Evolutionary conservation across 2,329 filamentous ascomycete species (phyloP).

Genomic region (Ceratocystiopsis minuta): DNA sequence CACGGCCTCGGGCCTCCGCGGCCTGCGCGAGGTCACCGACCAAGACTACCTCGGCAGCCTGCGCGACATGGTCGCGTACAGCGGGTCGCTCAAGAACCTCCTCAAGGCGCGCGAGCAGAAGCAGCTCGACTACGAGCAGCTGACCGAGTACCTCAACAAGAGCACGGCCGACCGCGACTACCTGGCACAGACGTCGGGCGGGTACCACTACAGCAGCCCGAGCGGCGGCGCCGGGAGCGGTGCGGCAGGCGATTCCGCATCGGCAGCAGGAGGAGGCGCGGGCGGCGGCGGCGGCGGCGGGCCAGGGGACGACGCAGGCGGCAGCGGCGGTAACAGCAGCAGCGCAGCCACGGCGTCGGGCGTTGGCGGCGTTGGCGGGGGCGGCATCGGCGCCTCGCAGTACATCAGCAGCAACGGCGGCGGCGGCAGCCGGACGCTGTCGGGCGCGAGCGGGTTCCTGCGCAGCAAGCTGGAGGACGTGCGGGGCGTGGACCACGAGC

Average conservation of each 20-base stretch:
- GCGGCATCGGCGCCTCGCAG: not conserved
- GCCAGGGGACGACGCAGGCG: not conserved
- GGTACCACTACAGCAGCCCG: constrained; percentile 25
- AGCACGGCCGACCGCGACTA: constrained; percentile 72
- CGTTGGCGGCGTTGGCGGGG: not conserved
- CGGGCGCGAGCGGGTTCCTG: constrained; percentile 71
- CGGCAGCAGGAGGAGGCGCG: not conserved
- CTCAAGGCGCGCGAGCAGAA: constrained; percentile 93
- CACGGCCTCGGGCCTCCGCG: constrained; percentile 57
- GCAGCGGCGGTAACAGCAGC: not conserved
- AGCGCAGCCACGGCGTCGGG: not conserved
- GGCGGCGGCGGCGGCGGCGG: not conserved
- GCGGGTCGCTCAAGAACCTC: constrained; percentile 66
- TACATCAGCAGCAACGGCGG: constrained; percentile 7
- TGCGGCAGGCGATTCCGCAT: too few relatives aligned
- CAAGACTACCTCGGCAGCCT: constrained; percentile 88
- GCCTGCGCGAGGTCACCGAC: constrained; percentile 80
- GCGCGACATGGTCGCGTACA: constrained; percentile 91
- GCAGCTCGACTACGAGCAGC: constrained; percentile 88
- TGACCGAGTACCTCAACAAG: constrained; percentile 91
- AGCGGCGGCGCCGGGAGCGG: not conserved
- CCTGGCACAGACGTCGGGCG: constrained; percentile 33
- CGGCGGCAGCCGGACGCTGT: constrained; percentile 22
- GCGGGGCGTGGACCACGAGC: constrained; percentile 89
- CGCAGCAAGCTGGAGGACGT: constrained; percentile 93